Percentiles rank a stretch among this genome's conserved stretches.
These are phyloP conservation scores for Daldinia caldariorum DNA, from an alignment of 495 filamentous ascomycete genomes.

Conservation along the genomic window DNA sequence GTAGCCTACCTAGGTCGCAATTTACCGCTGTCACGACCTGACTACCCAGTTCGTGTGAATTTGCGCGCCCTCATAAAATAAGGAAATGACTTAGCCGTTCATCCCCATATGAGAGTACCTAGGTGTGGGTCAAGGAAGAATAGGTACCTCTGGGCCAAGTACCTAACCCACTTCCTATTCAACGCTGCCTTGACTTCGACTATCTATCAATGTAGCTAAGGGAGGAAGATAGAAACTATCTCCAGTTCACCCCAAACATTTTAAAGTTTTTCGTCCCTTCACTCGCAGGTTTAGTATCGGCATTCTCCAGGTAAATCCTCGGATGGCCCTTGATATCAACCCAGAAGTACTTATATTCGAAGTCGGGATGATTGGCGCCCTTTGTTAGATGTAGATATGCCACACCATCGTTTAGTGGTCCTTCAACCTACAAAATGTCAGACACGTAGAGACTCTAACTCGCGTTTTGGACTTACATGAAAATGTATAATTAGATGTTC, in stretches of 20 bases:
- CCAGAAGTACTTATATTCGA: constrained; percentile 81
- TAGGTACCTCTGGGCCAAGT: no score
- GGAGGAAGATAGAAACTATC: constrained; percentile 45
- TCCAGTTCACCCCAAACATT: constrained; percentile 75
- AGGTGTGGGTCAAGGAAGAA: no score
- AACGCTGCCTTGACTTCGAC: background rate
- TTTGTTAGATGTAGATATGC: constrained; percentile 83
- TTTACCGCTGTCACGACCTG: no score
- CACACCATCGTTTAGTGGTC: constrained; percentile 76
- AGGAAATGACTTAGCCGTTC: no score
- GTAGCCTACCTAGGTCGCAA: no score
- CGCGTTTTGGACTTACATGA: constrained; percentile 65
- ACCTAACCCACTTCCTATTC: no score
- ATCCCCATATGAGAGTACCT: no score
- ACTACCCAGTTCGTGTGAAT: no score
- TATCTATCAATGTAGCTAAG: background rate
- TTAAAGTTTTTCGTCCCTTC: constrained; percentile 54
- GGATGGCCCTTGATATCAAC: constrained; percentile 75
- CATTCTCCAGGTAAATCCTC: constrained; percentile 71
- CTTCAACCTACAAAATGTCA: constrained; percentile 73
- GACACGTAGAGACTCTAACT: background rate
- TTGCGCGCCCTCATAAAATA: no score
- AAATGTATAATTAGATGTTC: constrained; percentile 91
- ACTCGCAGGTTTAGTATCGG: constrained; percentile 54
- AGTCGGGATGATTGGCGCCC: constrained; percentile 66